A percentile compares a stretch with the other conserved stretches of the same genome.
Evolutionary conservation across 345 rosid species (phyloP).

Genomic region (Brassica rapa): DNA sequence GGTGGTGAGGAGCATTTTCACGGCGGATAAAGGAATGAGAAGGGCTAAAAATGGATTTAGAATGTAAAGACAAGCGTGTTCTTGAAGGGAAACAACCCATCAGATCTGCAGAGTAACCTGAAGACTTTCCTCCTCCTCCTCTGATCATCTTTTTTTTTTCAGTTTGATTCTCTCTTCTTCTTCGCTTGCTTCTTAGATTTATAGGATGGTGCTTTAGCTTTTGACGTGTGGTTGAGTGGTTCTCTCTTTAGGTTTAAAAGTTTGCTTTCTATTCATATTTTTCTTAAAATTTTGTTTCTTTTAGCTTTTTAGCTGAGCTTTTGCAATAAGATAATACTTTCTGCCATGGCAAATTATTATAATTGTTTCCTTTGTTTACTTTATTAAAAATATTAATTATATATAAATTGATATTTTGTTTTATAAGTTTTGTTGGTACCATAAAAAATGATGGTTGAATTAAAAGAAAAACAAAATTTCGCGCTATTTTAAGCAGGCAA

Average conservation of each 20-base stretch:
- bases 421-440: too few relatives aligned
- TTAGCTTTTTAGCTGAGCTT: constrained; percentile 23
- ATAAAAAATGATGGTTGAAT: too few relatives aligned
- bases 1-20: constrained; percentile 43
- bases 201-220: constrained; percentile 6
- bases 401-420: too few relatives aligned
- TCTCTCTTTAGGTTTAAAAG: neutral
- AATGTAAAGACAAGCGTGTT: constrained; percentile 63
- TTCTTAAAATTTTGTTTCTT: constrained; percentile 20
- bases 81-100: constrained; percentile 83
- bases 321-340: constrained; percentile 6
- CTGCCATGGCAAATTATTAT: neutral
- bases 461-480: neutral
- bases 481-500: neutral
- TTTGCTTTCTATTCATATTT: constrained; percentile 21
- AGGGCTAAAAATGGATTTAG: constrained; percentile 74
- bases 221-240: neutral
- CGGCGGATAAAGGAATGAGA: constrained; percentile 51
- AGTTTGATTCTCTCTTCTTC: constrained; percentile 17
- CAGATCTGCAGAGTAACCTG: constrained; percentile 71
- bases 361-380: too few relatives aligned
- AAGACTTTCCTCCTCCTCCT: constrained; percentile 60
- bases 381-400: too few relatives aligned
- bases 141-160: constrained; percentile 49
- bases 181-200: constrained; percentile 22